These are phyloP conservation scores for Pichia paraexigua DNA, from an alignment of 805 yeast species.

Conservation along the genomic window DNA sequence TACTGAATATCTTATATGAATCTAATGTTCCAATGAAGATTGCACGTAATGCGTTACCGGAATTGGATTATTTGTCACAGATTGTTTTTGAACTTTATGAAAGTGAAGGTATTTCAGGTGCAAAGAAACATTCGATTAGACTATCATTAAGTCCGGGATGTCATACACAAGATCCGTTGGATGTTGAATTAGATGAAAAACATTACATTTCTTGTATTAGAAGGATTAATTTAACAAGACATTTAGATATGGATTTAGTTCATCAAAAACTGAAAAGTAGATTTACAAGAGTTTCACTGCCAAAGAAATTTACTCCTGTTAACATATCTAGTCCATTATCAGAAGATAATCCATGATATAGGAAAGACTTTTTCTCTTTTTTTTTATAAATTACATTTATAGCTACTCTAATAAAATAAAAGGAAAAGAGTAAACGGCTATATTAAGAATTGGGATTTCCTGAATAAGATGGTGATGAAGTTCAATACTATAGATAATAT, in stretches of 20 bases:
- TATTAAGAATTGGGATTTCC: neutral
- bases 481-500: no score
- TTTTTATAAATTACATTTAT: neutral
- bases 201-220: slow-evolving; percentile 97
- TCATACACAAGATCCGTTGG: slow-evolving; percentile 95
- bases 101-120: slow-evolving; percentile 52
- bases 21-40: slow-evolving; percentile 92
- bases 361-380: neutral
- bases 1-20: slow-evolving; percentile 83
- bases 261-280: slow-evolving; percentile 72
- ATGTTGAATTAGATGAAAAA: slow-evolving; percentile 90
- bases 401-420: neutral
- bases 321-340: slow-evolving; percentile 56
- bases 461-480: no score
- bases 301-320: slow-evolving; percentile 85
- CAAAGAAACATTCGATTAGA: slow-evolving; percentile 81
- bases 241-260: slow-evolving; percentile 85
- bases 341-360: slow-evolving; percentile 12
- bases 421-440: no score
- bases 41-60: slow-evolving; percentile 92
- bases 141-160: slow-evolving; percentile 96
- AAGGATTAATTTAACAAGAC: slow-evolving; percentile 81
- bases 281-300: slow-evolving; percentile 80
- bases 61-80: slow-evolving; percentile 90
- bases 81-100: slow-evolving; percentile 91